Conservation (phyloP, 1,139 yeast genomes). For the Zhuliangozyma blackwelliae region DNA sequence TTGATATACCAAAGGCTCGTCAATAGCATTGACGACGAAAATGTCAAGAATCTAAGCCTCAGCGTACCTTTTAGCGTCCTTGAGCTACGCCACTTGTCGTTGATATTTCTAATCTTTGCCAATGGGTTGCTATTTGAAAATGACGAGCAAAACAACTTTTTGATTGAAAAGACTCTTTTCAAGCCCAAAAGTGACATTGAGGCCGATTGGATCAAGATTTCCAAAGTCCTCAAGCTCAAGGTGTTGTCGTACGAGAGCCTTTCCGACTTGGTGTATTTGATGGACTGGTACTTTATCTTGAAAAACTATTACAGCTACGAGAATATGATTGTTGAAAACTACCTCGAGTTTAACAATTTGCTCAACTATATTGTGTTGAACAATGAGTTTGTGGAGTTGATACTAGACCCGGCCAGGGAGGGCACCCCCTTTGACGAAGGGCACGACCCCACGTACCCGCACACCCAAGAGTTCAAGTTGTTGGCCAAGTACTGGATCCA, state of each 20-base stretch:
- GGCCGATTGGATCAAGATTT: slow-evolving; percentile 21
- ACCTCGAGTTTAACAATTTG: slow-evolving; percentile 29
- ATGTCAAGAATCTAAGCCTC: slow-evolving; percentile 7
- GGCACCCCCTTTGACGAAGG: slow-evolving; percentile 5
- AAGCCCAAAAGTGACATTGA: slow-evolving; percentile 13
- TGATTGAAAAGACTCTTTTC: slow-evolving; percentile 9
- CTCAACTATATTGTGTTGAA: slow-evolving; percentile 25
- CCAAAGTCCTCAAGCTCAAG: slow-evolving; percentile 19
- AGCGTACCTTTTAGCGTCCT: slow-evolving; percentile 8
- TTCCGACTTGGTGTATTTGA: slow-evolving; percentile 23
- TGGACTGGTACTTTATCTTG: slow-evolving; percentile 28
- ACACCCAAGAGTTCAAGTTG: slow-evolving; percentile 15
- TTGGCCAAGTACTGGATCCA: slow-evolving; percentile 28
- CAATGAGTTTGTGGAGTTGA: slow-evolving; percentile 20
- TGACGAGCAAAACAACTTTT: slow-evolving; percentile 4
- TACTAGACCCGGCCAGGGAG: slow-evolving; percentile 13
- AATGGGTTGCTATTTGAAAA: slow-evolving; percentile 20
- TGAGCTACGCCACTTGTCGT: slow-evolving; percentile 13
- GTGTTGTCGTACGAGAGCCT: slow-evolving; percentile 18
- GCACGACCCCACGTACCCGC: slow-evolving; percentile 8
- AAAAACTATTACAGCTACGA: slow-evolving; percentile 21
- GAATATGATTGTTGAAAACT: slow-evolving; percentile 22
- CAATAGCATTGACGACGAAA: slow-evolving; percentile 10
- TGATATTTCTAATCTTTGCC: slow-evolving; percentile 19
- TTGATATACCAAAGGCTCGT: slow-evolving; percentile 9